These are phyloP conservation scores for Geosmithia morbida DNA, from an alignment of 2,329 filamentous ascomycete genomes.

Conservation along the genomic window DNA sequence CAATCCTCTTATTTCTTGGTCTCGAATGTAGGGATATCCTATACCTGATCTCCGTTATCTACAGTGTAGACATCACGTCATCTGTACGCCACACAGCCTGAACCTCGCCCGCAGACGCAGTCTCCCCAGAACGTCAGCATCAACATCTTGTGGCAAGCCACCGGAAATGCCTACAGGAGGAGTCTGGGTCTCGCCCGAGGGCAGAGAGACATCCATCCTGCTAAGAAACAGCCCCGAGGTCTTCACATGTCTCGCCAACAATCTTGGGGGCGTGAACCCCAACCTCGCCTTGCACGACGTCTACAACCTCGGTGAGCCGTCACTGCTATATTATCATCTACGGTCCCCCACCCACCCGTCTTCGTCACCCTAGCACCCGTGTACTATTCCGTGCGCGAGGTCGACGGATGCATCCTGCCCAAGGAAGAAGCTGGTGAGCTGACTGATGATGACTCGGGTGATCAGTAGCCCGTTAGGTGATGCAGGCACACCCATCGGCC, in stretches of 20 bases:
- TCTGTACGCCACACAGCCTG: background rate
- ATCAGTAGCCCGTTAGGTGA: constrained; percentile 57
- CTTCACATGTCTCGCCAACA: constrained; percentile 57
- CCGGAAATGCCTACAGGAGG: constrained; percentile 13
- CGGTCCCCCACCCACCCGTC: constrained; percentile 61
- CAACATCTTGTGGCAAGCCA: background rate
- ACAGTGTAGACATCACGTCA: too few relatives aligned
- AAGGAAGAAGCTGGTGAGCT: constrained; percentile 2
- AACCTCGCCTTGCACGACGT: constrained; percentile 67
- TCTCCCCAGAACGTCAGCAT: background rate
- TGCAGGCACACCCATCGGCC: constrained; percentile 75
- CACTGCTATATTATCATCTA: constrained; percentile 59
- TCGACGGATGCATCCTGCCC: constrained; percentile 10
- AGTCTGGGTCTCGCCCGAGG: constrained; percentile 12
- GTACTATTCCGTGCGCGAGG: constrained; percentile 28
- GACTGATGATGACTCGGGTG: constrained; percentile 16
- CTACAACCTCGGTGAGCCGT: constrained; percentile 63
- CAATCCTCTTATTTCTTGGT: too few relatives aligned
- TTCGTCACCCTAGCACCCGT: constrained; percentile 55
- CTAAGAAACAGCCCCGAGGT: constrained; percentile 58
- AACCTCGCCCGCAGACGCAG: too few relatives aligned
- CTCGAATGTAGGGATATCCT: too few relatives aligned
- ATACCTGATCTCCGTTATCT: too few relatives aligned
- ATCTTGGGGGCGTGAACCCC: constrained; percentile 55
- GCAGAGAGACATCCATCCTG: constrained; percentile 21